These are phyloP conservation scores for Apiotrichum akiyoshidainum DNA, from an alignment of 1,284 basidiomycete species.

Conservation along the genomic window DNA sequence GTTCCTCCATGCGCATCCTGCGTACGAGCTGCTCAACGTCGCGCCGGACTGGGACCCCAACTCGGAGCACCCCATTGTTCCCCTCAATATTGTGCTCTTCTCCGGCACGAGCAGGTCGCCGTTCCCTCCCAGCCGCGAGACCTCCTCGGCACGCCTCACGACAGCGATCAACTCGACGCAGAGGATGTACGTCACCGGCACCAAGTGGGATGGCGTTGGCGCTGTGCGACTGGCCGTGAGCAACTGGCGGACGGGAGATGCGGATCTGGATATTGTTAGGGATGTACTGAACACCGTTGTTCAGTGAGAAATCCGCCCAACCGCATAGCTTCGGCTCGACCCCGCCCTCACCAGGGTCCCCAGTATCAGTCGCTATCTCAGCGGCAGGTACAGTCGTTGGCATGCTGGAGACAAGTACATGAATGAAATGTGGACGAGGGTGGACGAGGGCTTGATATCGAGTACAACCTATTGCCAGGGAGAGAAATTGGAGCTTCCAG, in stretches of 20 bases:
- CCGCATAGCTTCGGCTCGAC: too few relatives aligned
- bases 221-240: constrained; percentile 54
- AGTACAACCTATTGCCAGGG: neutral
- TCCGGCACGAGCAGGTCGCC: constrained; percentile 31
- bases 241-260: constrained; percentile 53
- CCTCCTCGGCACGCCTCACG: constrained; percentile 25
- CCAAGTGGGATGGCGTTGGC: constrained; percentile 49
- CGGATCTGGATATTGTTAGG: constrained; percentile 29
- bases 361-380: too few relatives aligned
- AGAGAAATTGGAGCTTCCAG: neutral
- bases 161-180: constrained; percentile 50
- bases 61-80: constrained; percentile 29
- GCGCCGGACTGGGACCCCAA: constrained; percentile 11
- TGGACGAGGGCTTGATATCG: neutral
- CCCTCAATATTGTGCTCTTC: constrained; percentile 55
- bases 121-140: constrained; percentile 20
- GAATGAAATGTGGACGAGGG: neutral
- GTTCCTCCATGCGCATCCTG: constrained; percentile 38
- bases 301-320: too few relatives aligned
- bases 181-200: constrained; percentile 52
- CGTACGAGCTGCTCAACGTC: constrained; percentile 50
- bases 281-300: constrained; percentile 25
- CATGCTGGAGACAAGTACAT: too few relatives aligned
- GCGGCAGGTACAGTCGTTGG: too few relatives aligned
- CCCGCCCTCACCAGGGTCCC: too few relatives aligned